Evolutionary conservation across 2,329 filamentous ascomycete genomes (phyloP).

Genomic region (Chaetomium strumarium): DNA sequence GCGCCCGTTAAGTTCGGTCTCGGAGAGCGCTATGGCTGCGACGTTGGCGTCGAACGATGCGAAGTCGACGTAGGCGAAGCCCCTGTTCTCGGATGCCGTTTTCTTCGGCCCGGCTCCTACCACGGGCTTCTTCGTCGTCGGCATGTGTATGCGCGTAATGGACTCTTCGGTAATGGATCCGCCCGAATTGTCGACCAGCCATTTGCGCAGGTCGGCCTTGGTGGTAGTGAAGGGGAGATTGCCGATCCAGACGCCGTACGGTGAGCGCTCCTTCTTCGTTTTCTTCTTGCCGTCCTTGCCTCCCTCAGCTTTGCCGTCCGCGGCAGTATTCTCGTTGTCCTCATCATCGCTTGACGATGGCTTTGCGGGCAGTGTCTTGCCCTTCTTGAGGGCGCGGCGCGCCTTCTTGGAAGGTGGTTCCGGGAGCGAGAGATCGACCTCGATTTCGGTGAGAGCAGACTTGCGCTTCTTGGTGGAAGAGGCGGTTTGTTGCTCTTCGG

Average conservation of each 20-base stretch:
- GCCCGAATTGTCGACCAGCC: conserved; percentile 68
- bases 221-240: conserved; percentile 84
- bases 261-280: conserved; percentile 60
- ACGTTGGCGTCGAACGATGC: conserved; percentile 61
- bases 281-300: conserved; percentile 36
- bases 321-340: conserved; percentile 29
- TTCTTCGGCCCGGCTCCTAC: conserved; percentile 32
- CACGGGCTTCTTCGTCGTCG: conserved; percentile 46
- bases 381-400: conserved; percentile 82
- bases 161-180: conserved; percentile 59
- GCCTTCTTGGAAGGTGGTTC: conserved; percentile 95
- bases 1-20: conserved; percentile 69
- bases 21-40: conserved; percentile 78
- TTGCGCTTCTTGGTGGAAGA: conserved; percentile 63
- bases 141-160: conserved; percentile 82
- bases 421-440: conserved; percentile 83
- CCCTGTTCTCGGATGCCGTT: conserved; percentile 64
- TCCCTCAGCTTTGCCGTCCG: conserved; percentile 30
- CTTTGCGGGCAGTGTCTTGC: conserved; percentile 51
- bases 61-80: conserved; percentile 96
- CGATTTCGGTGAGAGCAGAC: conserved; percentile 64
- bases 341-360: conserved; percentile 38
- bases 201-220: conserved; percentile 66
- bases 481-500: conserved; percentile 5
- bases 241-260: conserved; percentile 90